These are phyloP conservation scores for Lactuca sativa DNA, from an alignment of 129 eudicot genomes.

Conservation along the genomic window DNA sequence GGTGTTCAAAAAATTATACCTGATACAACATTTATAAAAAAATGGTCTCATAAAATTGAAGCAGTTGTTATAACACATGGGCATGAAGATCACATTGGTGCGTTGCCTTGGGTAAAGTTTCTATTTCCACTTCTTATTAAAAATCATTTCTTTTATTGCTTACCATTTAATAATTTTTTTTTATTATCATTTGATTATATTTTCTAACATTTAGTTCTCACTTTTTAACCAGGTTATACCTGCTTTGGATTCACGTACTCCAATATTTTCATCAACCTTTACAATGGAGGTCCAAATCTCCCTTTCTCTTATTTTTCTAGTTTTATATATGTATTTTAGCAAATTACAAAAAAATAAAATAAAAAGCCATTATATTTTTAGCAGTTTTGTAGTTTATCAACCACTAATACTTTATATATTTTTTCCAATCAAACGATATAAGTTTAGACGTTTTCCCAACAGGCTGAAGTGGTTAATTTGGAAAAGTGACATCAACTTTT, in stretches of 20 bases:
- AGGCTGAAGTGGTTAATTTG: too few species aligned
- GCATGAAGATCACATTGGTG: constrained; percentile 99
- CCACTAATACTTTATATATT: too few species aligned
- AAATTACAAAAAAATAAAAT: too few species aligned
- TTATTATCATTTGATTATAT: not conserved
- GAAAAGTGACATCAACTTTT: too few species aligned
- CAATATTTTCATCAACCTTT: constrained; percentile 91
- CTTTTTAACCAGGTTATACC: constrained; percentile 76
- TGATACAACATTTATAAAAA: constrained; percentile 87
- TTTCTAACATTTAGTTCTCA: constrained; percentile 16
- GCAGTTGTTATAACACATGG: constrained; percentile 98
- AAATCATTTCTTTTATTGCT: not conserved
- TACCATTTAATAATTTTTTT: not conserved
- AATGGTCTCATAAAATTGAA: constrained; percentile 99
- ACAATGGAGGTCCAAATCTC: constrained; percentile 85
- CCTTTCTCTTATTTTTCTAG: not conserved
- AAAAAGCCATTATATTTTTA: too few species aligned
- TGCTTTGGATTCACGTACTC: constrained; percentile 83
- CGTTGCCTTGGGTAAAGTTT: constrained; percentile 96
- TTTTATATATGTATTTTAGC: too few species aligned
- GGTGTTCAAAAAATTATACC: constrained; percentile 98
- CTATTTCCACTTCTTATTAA: constrained; percentile 37
- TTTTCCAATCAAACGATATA: too few species aligned
- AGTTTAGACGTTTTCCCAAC: too few species aligned
- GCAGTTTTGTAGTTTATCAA: too few species aligned